Conservation (phyloP, 352 stramenopile genomes). For the Pythium aristosporum region DNA sequence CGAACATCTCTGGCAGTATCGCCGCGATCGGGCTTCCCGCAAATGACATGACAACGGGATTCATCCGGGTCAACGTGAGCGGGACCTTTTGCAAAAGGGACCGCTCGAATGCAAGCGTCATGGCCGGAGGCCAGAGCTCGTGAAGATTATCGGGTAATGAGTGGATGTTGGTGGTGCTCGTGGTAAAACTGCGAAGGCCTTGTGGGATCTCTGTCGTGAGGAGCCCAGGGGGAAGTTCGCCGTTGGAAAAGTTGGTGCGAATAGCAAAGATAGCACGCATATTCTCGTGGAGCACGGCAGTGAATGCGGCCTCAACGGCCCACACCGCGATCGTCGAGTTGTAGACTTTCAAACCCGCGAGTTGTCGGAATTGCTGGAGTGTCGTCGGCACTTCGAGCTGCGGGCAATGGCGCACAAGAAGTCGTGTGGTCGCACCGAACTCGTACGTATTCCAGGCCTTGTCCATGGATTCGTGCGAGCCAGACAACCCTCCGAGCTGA, state of each 20-base stretch:
- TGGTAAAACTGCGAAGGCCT: background rate
- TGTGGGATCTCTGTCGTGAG: background rate
- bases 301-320: background rate
- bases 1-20: background rate
- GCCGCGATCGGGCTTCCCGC: background rate
- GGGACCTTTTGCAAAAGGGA: background rate
- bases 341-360: background rate
- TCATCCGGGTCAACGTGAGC: background rate
- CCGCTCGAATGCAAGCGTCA: constrained; percentile 2
- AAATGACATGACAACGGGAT: background rate
- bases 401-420: constrained; percentile 1
- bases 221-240: constrained; percentile 6
- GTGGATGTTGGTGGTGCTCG: background rate
- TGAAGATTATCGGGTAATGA: background rate
- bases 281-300: background rate
- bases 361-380: background rate
- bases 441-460: background rate
- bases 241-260: constrained; percentile 1
- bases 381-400: background rate
- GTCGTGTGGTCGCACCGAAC: background rate
- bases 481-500: background rate
- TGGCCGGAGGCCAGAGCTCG: background rate
- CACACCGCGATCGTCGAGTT: background rate
- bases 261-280: background rate
- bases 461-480: background rate